Evolutionary conservation across 2,329 filamentous ascomycete genomes (phyloP), one percentile per base, ranked within the genome.

Genomic region (Pestalotiopsis sp.): DNA sequence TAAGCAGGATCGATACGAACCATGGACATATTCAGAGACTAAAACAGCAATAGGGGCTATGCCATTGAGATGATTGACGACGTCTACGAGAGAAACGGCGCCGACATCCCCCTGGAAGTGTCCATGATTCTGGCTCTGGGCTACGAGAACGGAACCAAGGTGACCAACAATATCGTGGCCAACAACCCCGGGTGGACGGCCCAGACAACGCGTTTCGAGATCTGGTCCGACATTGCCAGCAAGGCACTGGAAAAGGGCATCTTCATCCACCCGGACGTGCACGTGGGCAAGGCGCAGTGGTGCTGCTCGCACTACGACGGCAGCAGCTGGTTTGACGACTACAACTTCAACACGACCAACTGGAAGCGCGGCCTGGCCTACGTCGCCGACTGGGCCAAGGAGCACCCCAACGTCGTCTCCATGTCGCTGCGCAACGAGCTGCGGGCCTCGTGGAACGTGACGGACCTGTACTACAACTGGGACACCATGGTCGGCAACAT

Each of bases 61-160:
- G 84, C 85, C 0, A 86, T 85, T 68, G 81, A 88, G 70, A 87
- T 88, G 85, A 75, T 88, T 57, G 85, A 88, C 70, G 78, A 83
- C 68, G 78, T 82, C 62, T 78, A 79, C 67, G 78, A 80, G 24
- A 75, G 76, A 20, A 75, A 75, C 30, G 80, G 80, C 26, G 76
- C 74, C 11, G 81, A 83, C 68, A 77, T 82, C 0, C 74, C 78
- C 3, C 74, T 84, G 5, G 73, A 78, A 60, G 73, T 76, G 0
- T 75, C 81, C n/a, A 76, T 84, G 59, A 76, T 78, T 56, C 74
- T 76, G 20, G 81, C 79, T 52, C 77, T 82, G 57, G 86, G 85
- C 0, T 73, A 80, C 7, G 75, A 76, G 3, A 87, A 88, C 71
- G 86, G 84, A 2, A 83, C 83, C 0, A 75, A 74, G 3, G 78